Evolutionary conservation across 139 green algal species (phyloP), one percentile per base, ranked within the genome.

Genomic region (Trebouxia sp.): DNA sequence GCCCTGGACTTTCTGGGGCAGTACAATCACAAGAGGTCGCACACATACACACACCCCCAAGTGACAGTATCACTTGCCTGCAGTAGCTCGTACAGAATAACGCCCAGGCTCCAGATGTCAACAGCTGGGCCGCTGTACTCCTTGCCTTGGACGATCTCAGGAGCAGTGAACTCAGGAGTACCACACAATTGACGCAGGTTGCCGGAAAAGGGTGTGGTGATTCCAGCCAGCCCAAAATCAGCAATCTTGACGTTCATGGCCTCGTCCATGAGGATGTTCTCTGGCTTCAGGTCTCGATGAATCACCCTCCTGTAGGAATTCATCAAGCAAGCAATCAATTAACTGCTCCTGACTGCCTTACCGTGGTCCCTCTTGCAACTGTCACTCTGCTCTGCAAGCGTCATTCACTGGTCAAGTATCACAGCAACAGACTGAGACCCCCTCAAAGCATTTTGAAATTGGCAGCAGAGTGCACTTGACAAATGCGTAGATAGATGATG

Each of bases 201-300:
- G 12, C 79, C 79, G 11, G 47, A 79, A 62, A 91, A 90, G 22
- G 91, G 90, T 7, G 86, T 86, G 5, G 85, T 83, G 14, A 95
- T 89, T 37, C 85, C 88, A 20, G 90, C 86, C 32, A 96, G 88
- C 0, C 92, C 92, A 69, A 92, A 94, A 76, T 95, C 91, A 0
- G 90, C 89, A 22, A 95, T 87, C 82, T 94, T 92, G 66, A 93
- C 76, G 82, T 92, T 90, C 41, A 47, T 39, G 1, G 58, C 39
- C 26, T 83, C 88, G 41, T 94, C 88, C 84, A 95, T 82, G 3
- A 95, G 86, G 56, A 95, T 90, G 83, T 96, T 96, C 72, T 96
- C 92, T 5, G 90, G 90, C 83, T 95, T 95, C 28, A 95, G 69
- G 78, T 95, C 92, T 12, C 92, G 78, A 80, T 95, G 91, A 28